phyloP scores from a whole-genome alignment of 106 monocot species.

The Iris macrosiphon region DNA sequence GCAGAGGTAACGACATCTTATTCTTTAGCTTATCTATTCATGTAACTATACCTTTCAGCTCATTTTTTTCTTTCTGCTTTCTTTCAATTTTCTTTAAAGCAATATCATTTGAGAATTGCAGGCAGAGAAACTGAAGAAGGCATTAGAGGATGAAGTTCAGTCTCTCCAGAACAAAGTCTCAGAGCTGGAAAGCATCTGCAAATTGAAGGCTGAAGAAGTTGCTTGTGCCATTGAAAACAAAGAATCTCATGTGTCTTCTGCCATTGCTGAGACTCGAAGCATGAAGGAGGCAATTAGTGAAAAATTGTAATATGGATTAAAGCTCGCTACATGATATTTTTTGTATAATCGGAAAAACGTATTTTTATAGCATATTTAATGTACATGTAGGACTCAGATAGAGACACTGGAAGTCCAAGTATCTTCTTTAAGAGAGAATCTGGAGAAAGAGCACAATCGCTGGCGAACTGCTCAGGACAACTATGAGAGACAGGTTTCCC shows the following conservation, averaged over 20 bases:
- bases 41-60: background rate
- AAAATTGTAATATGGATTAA: too few relatives aligned
- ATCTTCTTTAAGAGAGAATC: conserved; percentile 44
- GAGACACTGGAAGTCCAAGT: conserved; percentile 39
- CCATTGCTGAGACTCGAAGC: conserved; percentile 29
- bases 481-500: conserved; percentile 97
- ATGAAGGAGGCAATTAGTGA: conserved; percentile 50
- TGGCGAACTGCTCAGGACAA: conserved; percentile 91
- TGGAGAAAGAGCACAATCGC: conserved; percentile 68
- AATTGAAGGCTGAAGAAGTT: conserved; percentile 64
- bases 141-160: conserved; percentile 58
- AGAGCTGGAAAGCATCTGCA: conserved; percentile 57
- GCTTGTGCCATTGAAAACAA: conserved; percentile 51
- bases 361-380: background rate
- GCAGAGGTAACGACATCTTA: conserved; percentile 51
- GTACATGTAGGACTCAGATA: conserved; percentile 34
- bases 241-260: conserved; percentile 52
- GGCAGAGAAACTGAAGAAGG: conserved; percentile 50
- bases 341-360: background rate
- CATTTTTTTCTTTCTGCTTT: background rate
- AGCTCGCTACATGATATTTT: background rate
- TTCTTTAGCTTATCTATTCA: too few relatives aligned
- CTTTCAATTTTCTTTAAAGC: background rate
- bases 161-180: conserved; percentile 41
- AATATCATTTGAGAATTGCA: conserved; percentile 13